Base-by-base conservation (phyloP, 2,329 filamentous ascomycete genomes). In the Aspergillus viridinutans region DNA sequence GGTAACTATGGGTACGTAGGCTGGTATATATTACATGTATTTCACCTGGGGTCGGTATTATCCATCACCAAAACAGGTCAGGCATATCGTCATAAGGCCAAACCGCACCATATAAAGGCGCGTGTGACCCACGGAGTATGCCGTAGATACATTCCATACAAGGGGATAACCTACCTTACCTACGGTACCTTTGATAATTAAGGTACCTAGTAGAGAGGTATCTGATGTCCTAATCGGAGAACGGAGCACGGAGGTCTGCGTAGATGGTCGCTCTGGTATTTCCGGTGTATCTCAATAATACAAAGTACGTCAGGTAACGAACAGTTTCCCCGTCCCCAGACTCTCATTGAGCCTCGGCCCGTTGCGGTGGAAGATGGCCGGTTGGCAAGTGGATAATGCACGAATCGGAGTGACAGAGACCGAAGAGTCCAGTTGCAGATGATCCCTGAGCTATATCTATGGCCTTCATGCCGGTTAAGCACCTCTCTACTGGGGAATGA, bases 1-100 rank as follows among this genome's bases (percentile, higher is more conserved):
- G 54, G 23, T 23, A 40, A 57, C 50, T 56, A 60, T 53, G 12
- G 58, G 58, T 23, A 53, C 25, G 12, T n/a, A n/a, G 29, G 14
- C 4, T 32, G 12, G 29, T 14, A 2, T n/a, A 3, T 10, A 43
- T 10, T 23, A 43, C 10, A 10, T 4, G 40, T 43, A 43, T 21
- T 43, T 43, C 12, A 17, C 2, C 2, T n/a, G 7, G 0, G 14
- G 14, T 7, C 32, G 14, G 32, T 38, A 38, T 38, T 6, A 17
- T n/a, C 32, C 32, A 5, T 38, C 14, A 38, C 32, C 5, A 35
- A n/a, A 38, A 38, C 14, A 17, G 0, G 32, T 38, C 28, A 29
- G 28, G 32, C 32, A 17, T 17, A 17, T 17, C 14, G 3, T 38
- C 14, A n/a, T 38, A 38, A 14, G 14, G 14, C 32, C 32, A 38